These are phyloP conservation scores for Dothideomycetes sp. DNA, from an alignment of 2,329 filamentous ascomycete species.

Conservation along the genomic window DNA sequence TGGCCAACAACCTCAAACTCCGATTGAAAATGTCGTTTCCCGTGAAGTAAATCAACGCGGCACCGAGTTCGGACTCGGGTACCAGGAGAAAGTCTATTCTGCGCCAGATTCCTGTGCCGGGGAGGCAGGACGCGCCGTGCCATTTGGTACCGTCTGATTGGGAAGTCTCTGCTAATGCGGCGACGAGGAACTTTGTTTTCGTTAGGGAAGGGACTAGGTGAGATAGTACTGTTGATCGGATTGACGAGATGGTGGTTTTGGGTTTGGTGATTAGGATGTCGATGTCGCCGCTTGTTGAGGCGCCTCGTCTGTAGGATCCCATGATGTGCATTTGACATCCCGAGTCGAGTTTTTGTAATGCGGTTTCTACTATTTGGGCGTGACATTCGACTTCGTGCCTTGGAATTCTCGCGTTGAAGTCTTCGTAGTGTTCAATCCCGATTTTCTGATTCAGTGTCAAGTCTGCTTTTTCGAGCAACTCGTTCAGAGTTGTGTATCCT, in stretches of 20 bases:
- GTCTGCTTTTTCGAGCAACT: constrained; percentile 52
- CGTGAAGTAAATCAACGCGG: constrained; percentile 87
- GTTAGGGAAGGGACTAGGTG: constrained; percentile 55
- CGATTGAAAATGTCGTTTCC: constrained; percentile 93
- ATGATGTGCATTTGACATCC: constrained; percentile 62
- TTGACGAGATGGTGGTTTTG: constrained; percentile 46
- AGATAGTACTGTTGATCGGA: constrained; percentile 54
- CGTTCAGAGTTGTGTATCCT: constrained; percentile 65
- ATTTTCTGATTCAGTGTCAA: constrained; percentile 63
- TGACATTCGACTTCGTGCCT: constrained; percentile 65
- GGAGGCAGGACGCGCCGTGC: constrained; percentile 75
- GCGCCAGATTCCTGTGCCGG: constrained; percentile 56
- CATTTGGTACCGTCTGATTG: constrained; percentile 62
- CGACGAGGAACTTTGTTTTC: constrained; percentile 56
- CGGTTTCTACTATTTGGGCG: constrained; percentile 52
- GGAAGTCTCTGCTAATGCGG: constrained; percentile 50
- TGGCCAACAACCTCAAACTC: constrained; percentile 69
- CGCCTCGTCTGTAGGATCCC: constrained; percentile 78
- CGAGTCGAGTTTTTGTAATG: constrained; percentile 52
- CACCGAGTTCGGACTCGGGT: constrained; percentile 68
- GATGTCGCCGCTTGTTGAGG: constrained; percentile 66
- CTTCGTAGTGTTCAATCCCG: constrained; percentile 69
- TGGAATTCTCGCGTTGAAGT: constrained; percentile 71
- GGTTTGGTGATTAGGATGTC: constrained; percentile 73
- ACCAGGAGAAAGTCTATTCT: constrained; percentile 80